Evolutionary conservation across 352 stramenopile species (phyloP), one percentile per base, ranked within the genome.

Genomic region (Pythium angustatum): DNA sequence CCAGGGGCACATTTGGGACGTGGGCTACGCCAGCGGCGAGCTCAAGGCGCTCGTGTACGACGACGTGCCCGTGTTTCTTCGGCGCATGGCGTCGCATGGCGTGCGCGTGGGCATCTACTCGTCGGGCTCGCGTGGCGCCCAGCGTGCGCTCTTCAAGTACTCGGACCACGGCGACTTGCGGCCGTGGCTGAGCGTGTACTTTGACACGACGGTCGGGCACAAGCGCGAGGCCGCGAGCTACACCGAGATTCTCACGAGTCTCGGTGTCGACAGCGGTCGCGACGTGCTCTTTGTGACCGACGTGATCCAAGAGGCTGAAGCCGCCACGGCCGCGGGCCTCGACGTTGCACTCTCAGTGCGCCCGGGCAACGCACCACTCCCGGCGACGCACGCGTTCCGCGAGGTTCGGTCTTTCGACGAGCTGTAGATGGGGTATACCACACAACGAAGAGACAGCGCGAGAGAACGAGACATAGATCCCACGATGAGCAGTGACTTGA

Each of bases 91-190:
- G 22, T 54, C 69, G 3, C 72, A 78, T 21, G 81, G 82, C 48
- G 78, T 97, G 40, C 74, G 79, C 47, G 81, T 98, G 19, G 90
- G 89, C 56, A 98, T 98, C 67, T 99, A 98, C 73, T 98, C 88
- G 38, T 98, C 93, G 8, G 96, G 96, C 14, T 97, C 87, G 67
- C 78, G 86, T 19, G 76, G 90, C 52, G 90, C 90, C 17, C 90
- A 97, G 67, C 83, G 85, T 22, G 71, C 93, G 69, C 75, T 97
- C 8, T 97, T 97, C 62, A 76, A 90, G 64, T 86, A 96, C 70
- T 92, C 87, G 4, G 70, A 91, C 64, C 75, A 88, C 56, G 90
- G 87, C 31, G 89, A 96, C 65, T 65, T 96, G 51, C 84, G 86
- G 26, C 51, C 75, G 30, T 83, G 82, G 36, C 26, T 96, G 64